These are phyloP conservation scores for Thelonectria blattea DNA, from an alignment of 2,329 filamentous ascomycete genomes.

Conservation along the genomic window DNA sequence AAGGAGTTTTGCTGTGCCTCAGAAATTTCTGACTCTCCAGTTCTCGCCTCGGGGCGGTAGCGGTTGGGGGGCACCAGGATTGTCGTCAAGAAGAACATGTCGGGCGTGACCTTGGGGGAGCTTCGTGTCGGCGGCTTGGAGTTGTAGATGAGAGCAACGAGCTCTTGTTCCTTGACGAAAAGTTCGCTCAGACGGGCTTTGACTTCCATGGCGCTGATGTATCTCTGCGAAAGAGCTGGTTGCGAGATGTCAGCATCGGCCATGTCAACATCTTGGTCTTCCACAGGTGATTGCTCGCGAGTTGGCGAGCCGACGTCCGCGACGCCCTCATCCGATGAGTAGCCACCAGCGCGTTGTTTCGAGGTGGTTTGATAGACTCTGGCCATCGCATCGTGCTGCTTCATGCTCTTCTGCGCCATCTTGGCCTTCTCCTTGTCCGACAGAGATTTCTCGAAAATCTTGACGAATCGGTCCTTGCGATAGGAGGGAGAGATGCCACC, in stretches of 20 bases:
- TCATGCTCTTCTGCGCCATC: constrained; percentile 74
- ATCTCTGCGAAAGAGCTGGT: constrained; percentile 62
- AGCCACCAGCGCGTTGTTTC: constrained; percentile 50
- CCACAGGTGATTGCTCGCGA: constrained; percentile 43
- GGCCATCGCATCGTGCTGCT: constrained; percentile 72
- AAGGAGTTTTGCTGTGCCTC: constrained; percentile 88
- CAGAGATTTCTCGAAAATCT: constrained; percentile 88
- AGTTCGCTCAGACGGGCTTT: constrained; percentile 77
- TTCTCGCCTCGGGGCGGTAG: constrained; percentile 85
- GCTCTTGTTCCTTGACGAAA: constrained; percentile 85
- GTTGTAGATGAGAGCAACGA: constrained; percentile 85
- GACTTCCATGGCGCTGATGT: constrained; percentile 84
- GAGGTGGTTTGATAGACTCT: constrained; percentile 41
- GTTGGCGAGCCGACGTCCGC: constrained; percentile 65
- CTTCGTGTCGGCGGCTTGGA: constrained; percentile 69
- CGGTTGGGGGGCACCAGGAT: constrained; percentile 91
- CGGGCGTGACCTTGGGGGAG: constrained; percentile 65
- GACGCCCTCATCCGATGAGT: constrained; percentile 70
- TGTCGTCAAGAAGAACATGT: constrained; percentile 93
- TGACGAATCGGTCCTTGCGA: constrained; percentile 88
- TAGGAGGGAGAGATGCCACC: constrained; percentile 79
- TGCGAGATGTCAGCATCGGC: constrained; percentile 41
- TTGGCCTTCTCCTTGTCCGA: constrained; percentile 75
- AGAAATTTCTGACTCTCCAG: constrained; percentile 79
- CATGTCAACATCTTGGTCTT: constrained; percentile 49